phyloP scores from a whole-genome alignment of 805 yeast species.

The Priceomyces haplophilus region DNA sequence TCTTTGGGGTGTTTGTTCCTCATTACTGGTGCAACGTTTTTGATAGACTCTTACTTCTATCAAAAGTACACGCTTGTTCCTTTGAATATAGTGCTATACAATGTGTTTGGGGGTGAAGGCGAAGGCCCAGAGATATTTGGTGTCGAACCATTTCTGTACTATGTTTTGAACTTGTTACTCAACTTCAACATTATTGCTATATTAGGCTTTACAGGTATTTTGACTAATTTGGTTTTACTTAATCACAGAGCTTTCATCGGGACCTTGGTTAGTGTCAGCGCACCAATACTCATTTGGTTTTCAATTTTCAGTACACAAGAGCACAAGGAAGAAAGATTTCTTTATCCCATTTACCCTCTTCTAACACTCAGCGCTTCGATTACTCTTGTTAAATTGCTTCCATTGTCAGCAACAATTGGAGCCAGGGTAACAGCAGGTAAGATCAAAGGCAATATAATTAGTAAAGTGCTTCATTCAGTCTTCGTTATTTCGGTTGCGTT shows the following conservation, averaged over 20 bases:
- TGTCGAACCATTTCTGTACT: slow-evolving; percentile 73
- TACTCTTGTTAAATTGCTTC: slow-evolving; percentile 23
- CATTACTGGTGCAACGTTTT: slow-evolving; percentile 24
- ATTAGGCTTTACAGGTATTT: slow-evolving; percentile 39
- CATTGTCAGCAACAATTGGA: slow-evolving; percentile 1
- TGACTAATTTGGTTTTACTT: slow-evolving; percentile 20
- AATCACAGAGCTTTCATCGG: slow-evolving; percentile 8
- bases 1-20: slow-evolving; percentile 11
- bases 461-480: slow-evolving; percentile 12
- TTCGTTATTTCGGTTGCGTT: slow-evolving; percentile 30
- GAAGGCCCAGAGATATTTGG: slow-evolving; percentile 93
- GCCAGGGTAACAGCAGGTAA: slow-evolving; percentile 17
- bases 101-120: slow-evolving; percentile 64
- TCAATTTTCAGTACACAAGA: slow-evolving; percentile 69
- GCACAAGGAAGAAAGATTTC: slow-evolving; percentile 89
- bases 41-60: slow-evolving; percentile 63
- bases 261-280: slow-evolving; percentile 13
- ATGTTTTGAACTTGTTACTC: slow-evolving; percentile 61
- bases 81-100: slow-evolving; percentile 76
- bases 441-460: slow-evolving; percentile 4
- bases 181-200: slow-evolving; percentile 64
- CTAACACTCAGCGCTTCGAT: slow-evolving; percentile 63
- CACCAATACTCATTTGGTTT: slow-evolving; percentile 66
- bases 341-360: slow-evolving; percentile 80
- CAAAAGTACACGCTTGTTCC: slow-evolving; percentile 66